A percentile compares a stretch with the other conserved stretches of the same genome.
Conservation (phyloP, 495 filamentous ascomycete species). For the Aspergillus sclerotioniger region DNA sequence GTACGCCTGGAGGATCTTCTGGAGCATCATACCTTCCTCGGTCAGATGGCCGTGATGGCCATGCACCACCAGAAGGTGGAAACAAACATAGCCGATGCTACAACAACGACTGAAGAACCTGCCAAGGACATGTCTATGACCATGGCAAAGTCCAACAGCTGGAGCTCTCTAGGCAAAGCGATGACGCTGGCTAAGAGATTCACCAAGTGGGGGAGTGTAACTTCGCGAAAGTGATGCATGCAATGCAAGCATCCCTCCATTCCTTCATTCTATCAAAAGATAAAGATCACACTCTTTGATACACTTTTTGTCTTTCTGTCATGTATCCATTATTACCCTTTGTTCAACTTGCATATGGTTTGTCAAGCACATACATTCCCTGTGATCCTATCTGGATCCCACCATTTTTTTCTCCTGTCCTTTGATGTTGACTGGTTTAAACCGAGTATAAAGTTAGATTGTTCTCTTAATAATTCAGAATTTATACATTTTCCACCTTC, state of each 20-base stretch:
- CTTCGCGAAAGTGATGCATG: constrained; percentile 13
- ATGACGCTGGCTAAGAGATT: constrained; percentile 33
- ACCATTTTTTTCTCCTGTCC: neutral
- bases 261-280: no score
- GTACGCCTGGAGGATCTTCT: constrained; percentile 52
- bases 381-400: neutral
- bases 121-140: neutral
- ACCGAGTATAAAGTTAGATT: neutral
- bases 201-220: constrained; percentile 22
- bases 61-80: constrained; percentile 31
- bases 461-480: neutral
- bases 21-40: constrained; percentile 47
- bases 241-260: no score
- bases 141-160: constrained; percentile 8
- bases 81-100: neutral
- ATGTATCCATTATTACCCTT: neutral
- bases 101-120: neutral
- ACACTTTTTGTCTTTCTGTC: neutral
- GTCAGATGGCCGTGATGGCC: constrained; percentile 48
- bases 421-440: neutral
- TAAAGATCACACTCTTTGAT: no score
- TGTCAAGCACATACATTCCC: neutral
- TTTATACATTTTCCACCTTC: neutral
- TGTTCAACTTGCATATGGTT: neutral
- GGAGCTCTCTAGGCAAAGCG: constrained; percentile 28